Base-by-base conservation (phyloP, 495 filamentous ascomycete species). In the Penicillium riverlandense region DNA sequence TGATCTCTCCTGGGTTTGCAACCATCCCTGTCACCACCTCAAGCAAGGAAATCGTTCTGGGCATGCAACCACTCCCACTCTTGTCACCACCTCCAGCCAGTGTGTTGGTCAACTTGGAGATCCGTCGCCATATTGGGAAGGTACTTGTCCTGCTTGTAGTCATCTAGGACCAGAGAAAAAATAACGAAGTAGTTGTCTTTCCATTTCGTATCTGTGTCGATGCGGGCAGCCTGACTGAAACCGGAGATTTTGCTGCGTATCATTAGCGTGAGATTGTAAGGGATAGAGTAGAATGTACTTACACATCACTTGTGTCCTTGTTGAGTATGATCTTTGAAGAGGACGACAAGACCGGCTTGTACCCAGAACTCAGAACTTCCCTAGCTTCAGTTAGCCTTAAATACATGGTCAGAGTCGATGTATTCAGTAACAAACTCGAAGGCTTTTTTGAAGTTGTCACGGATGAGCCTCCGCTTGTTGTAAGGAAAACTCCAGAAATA, bases 41-140 rank as follows among this genome's bases (percentile, higher is more conserved):
- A 4, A 16, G 15, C 15, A 16, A 16, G 15, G 15, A 1, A 16
- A 16, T 16, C 15, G 4, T 16, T 16, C 15, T 16, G 15, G 15
- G 22, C 2, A 22, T 15, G 57, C 43, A 59, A 8, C 7, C 22
- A 11, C 32, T 40, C 35, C 7, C 22, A 11, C 32, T 40, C 35
- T 29, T 27, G 14, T 45, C 34, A 43, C 40, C 40, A 27, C 0
- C 11, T 43, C 40, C 40, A 34, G 22, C 29, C 38, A 29, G 10
- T 13, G 4, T 30, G 8, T 40, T 11, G 6, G 4, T 13, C 6
- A 22, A 22, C 22, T 40, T 30, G 10, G 22, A 40, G 27, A 40
- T 40, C 38, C 0, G 15, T 40, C 27, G 38, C 38, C 38, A 30
- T n/a, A 29, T 2, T 40, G 11, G 38, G 38, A 12, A 40, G 9